phyloP scores from a whole-genome alignment of 2,329 filamentous ascomycete species.

The Nigrospora sphaerica region DNA sequence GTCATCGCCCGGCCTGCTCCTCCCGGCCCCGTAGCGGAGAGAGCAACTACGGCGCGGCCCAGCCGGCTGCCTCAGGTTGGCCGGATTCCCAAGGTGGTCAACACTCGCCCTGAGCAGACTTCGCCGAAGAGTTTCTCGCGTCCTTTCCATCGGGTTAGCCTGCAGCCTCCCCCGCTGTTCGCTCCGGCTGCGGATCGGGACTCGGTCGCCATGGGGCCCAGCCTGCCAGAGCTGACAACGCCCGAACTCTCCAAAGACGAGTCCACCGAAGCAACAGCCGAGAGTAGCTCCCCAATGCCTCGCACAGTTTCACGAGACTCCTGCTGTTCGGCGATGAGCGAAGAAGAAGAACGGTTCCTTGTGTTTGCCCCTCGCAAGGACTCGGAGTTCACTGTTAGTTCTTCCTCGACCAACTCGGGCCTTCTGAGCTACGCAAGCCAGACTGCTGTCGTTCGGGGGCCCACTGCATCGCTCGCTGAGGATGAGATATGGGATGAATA shows the following conservation, averaged over 20 bases:
- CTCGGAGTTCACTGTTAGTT: conserved; percentile 52
- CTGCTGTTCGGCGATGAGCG: too few relatives aligned
- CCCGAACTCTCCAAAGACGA: conserved; percentile 30
- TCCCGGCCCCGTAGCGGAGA: background rate
- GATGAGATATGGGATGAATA: conserved; percentile 96
- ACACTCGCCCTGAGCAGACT: conserved; percentile 56
- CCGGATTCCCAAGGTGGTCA: conserved; percentile 77
- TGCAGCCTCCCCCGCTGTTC: conserved; percentile 27
- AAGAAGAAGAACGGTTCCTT: conserved; percentile 55
- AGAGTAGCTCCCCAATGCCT: conserved; percentile 19
- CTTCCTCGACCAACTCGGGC: conserved; percentile 62
- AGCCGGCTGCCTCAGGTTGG: conserved; percentile 75
- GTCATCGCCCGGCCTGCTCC: background rate
- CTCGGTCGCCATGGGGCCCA: conserved; percentile 42
- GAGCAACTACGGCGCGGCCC: conserved; percentile 26
- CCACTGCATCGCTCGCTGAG: conserved; percentile 58
- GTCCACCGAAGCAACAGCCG: conserved; percentile 24
- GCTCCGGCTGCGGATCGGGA: conserved; percentile 23
- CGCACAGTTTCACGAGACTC: conserved; percentile 18
- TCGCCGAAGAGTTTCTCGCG: conserved; percentile 79
- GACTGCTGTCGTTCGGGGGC: conserved; percentile 53
- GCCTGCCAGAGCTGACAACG: conserved; percentile 31
- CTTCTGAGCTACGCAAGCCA: conserved; percentile 52
- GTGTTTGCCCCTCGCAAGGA: conserved; percentile 66
- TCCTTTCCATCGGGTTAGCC: conserved; percentile 60